Evolutionary conservation across 345 rosid species (phyloP).

Genomic region (Crucihimalaya himalaica): DNA sequence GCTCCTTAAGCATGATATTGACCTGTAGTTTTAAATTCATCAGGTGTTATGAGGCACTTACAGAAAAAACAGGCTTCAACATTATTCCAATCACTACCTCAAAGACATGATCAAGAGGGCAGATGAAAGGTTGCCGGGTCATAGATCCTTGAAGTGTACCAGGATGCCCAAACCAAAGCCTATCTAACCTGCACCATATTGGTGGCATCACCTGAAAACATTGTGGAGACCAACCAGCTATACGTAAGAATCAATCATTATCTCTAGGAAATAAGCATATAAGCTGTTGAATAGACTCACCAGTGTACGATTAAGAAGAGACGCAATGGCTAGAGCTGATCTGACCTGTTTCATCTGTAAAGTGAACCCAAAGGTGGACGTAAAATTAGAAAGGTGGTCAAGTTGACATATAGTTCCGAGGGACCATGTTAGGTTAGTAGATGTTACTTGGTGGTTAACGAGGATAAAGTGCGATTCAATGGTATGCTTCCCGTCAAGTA

Average conservation of each 20-base stretch:
- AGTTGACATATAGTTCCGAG: slow-evolving; percentile 22
- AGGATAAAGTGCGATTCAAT: slow-evolving; percentile 76
- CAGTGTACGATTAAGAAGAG: slow-evolving; percentile 82
- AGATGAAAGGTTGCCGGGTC: slow-evolving; percentile 93
- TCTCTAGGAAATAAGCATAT: slow-evolving; percentile 3
- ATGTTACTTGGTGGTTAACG: slow-evolving; percentile 78
- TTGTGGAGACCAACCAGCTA: slow-evolving; percentile 22
- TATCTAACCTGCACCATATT: slow-evolving; percentile 97
- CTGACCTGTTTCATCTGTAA: slow-evolving; percentile 89
- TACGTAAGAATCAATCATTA: slow-evolving; percentile 16
- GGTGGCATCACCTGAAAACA: slow-evolving; percentile 90
- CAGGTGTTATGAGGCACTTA: slow-evolving; percentile 7
- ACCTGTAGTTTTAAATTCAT: slow-evolving; percentile 51
- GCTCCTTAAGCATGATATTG: slow-evolving; percentile 70
- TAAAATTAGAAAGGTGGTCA: slow-evolving; percentile 20
- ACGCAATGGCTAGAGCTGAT: slow-evolving; percentile 86
- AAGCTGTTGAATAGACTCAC: slow-evolving; percentile 51
- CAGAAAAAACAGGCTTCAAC: slow-evolving; percentile 23
- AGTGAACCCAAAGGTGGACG: slow-evolving; percentile 31
- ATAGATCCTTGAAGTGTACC: slow-evolving; percentile 84
- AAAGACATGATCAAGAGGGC: slow-evolving; percentile 97
- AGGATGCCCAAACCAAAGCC: slow-evolving; percentile 98
- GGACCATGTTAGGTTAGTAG: slow-evolving; percentile 32
- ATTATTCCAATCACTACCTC: slow-evolving; percentile 55
- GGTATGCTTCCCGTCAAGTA: slow-evolving; percentile 86